Evolutionary conservation across 371 early-diverging fungal species (phyloP).

Genomic region (Circinella minor): DNA sequence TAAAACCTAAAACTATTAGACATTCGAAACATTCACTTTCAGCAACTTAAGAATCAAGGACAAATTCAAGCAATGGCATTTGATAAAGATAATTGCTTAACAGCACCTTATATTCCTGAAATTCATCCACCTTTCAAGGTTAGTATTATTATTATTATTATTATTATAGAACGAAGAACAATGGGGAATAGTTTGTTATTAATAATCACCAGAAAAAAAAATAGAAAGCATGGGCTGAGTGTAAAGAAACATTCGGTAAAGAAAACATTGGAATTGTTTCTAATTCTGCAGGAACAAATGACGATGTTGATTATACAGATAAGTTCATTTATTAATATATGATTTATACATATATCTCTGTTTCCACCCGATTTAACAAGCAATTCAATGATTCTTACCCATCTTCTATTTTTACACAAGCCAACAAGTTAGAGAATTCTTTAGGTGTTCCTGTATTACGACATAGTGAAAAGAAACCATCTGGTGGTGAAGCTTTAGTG

Average conservation of each 20-base stretch:
- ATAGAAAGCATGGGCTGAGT: conserved; percentile 71
- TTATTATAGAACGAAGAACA: no score
- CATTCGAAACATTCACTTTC: conserved; percentile 72
- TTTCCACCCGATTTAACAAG: no score
- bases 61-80: conserved; percentile 79
- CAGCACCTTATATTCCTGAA: conserved; percentile 77
- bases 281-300: conserved; percentile 91
- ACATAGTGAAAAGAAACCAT: conserved; percentile 81
- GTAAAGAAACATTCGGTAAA: conserved; percentile 64
- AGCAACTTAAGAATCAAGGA: conserved; percentile 45
- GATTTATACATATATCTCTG: no score
- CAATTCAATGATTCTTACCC: background rate
- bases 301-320: conserved; percentile 70
- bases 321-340: conserved; percentile 14
- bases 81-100: conserved; percentile 96
- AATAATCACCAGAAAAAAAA: background rate
- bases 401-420: conserved; percentile 31
- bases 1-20: conserved; percentile 41
- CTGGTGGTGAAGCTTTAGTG: conserved; percentile 67
- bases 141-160: no score
- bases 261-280: conserved; percentile 82
- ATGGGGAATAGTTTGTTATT: no score
- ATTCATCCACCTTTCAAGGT: conserved; percentile 78
- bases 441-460: conserved; percentile 64
- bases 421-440: conserved; percentile 46